Evolutionary conservation across 2,329 filamentous ascomycete species (phyloP).

Genomic region (Colletotrichum graminicola): DNA sequence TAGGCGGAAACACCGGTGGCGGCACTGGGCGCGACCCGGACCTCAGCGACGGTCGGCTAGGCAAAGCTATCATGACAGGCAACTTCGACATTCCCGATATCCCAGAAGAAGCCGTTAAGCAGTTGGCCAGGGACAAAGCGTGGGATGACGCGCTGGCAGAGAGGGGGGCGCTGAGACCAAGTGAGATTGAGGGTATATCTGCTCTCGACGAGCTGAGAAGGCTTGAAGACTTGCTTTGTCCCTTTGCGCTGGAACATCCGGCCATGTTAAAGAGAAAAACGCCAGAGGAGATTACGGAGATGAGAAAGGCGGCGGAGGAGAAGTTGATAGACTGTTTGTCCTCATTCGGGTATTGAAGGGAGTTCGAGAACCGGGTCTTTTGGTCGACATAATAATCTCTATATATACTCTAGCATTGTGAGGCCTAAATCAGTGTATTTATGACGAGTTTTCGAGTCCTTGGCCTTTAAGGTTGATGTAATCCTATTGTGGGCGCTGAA

Average conservation of each 20-base stretch:
- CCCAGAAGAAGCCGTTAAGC: neutral
- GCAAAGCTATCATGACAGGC: slow-evolving; percentile 19
- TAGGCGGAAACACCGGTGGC: slow-evolving; percentile 25
- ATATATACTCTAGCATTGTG: too few relatives aligned
- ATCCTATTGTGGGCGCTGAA: neutral
- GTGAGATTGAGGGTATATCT: neutral
- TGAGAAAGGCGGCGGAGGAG: slow-evolving; percentile 7
- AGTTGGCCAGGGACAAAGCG: neutral
- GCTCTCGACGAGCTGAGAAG: slow-evolving; percentile 15
- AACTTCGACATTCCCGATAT: slow-evolving; percentile 11
- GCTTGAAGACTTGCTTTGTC: slow-evolving; percentile 12
- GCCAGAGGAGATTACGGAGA: slow-evolving; percentile 13
- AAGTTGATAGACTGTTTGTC: slow-evolving; percentile 13
- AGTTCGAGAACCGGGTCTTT: neutral
- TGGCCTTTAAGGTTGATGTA: neutral
- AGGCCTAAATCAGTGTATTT: too few relatives aligned
- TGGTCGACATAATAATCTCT: neutral
- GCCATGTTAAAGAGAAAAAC: slow-evolving; percentile 24
- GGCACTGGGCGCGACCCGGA: slow-evolving; percentile 21
- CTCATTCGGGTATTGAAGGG: neutral
- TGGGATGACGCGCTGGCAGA: slow-evolving; percentile 15
- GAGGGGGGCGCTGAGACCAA: slow-evolving; percentile 8
- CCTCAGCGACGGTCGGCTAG: slow-evolving; percentile 40
- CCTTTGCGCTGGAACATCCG: slow-evolving; percentile 20
- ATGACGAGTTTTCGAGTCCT: neutral